Percentiles rank a stretch among this genome's conserved stretches.
Evolutionary conservation across 2,329 filamentous ascomycete genomes (phyloP).

Genomic region (Pseudogymnoascus sp.): DNA sequence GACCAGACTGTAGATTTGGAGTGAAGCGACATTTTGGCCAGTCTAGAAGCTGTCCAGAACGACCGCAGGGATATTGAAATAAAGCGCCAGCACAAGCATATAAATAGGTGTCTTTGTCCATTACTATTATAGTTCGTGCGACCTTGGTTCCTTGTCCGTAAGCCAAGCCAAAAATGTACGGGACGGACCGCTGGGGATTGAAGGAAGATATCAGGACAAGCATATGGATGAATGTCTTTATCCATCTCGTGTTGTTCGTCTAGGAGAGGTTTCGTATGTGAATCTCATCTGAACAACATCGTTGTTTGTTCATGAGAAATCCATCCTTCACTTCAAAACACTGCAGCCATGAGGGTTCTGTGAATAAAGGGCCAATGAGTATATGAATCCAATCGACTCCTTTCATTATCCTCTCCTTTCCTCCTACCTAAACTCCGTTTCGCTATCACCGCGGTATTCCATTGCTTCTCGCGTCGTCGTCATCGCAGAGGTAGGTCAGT

Average conservation of each 20-base stretch:
- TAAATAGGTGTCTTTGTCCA: not conserved
- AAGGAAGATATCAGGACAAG: not conserved
- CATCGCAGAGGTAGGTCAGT: not conserved
- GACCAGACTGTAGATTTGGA: not conserved
- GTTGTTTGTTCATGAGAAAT: not conserved
- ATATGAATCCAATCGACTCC: not conserved
- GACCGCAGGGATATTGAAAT: not conserved
- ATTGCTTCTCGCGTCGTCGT: not conserved
- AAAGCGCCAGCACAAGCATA: not conserved
- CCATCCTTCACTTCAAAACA: not conserved
- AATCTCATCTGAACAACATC: constrained; percentile 4
- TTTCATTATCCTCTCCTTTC: not conserved
- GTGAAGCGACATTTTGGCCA: not conserved
- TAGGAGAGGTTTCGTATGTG: not conserved
- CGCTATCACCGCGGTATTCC: not conserved
- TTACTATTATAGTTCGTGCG: not conserved
- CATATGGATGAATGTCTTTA: not conserved
- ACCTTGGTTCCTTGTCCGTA: not conserved
- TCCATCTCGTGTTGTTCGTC: not conserved
- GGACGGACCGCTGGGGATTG: not conserved
- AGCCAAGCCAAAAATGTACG: not conserved
- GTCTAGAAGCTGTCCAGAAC: not conserved
- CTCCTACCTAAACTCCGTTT: not conserved
- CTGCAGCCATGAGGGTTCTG: not conserved
- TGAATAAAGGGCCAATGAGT: not conserved